These are phyloP conservation scores for Talaromyces marneffei DNA, from an alignment of 2,329 filamentous ascomycete genomes.

Conservation along the genomic window DNA sequence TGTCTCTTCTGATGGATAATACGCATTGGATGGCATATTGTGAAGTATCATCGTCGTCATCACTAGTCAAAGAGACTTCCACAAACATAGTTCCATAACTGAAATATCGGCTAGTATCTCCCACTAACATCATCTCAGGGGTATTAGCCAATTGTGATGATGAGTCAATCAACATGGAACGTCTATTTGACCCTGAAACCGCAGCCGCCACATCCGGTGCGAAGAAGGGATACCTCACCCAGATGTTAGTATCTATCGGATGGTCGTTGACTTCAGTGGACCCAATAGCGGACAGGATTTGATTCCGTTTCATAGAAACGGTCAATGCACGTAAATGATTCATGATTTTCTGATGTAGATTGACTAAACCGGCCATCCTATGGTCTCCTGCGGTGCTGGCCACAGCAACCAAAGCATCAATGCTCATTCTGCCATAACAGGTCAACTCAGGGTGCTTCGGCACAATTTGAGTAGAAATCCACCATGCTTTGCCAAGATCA, in stretches of 20 bases:
- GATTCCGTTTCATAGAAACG: conserved; percentile 78
- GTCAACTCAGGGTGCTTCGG: conserved; percentile 36
- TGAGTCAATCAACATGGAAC: conserved; percentile 43
- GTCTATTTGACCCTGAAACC: conserved; percentile 54
- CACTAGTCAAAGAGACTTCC: conserved; percentile 63
- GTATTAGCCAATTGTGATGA: conserved; percentile 46
- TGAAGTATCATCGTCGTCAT: conserved; percentile 63
- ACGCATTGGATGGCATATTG: conserved; percentile 66
- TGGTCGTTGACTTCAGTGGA: conserved; percentile 66
- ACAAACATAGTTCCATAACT: conserved; percentile 74
- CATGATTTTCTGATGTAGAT: conserved; percentile 50
- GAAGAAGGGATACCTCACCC: conserved; percentile 70
- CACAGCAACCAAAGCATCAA: conserved; percentile 37
- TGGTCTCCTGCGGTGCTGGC: conserved; percentile 42
- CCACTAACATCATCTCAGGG: conserved; percentile 65
- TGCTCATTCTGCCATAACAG: conserved; percentile 34
- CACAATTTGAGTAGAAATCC: conserved; percentile 55
- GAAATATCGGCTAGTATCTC: conserved; percentile 68
- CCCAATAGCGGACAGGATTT: conserved; percentile 60
- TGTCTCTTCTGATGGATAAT: conserved; percentile 66
- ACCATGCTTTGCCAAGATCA: conserved; percentile 78
- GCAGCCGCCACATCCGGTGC: conserved; percentile 66
- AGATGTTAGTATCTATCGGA: conserved; percentile 73
- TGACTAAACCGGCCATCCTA: conserved; percentile 42
- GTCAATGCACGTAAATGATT: conserved; percentile 67